Base-by-base conservation (phyloP, 331 rosid species). In the Quercus phellos region DNA sequence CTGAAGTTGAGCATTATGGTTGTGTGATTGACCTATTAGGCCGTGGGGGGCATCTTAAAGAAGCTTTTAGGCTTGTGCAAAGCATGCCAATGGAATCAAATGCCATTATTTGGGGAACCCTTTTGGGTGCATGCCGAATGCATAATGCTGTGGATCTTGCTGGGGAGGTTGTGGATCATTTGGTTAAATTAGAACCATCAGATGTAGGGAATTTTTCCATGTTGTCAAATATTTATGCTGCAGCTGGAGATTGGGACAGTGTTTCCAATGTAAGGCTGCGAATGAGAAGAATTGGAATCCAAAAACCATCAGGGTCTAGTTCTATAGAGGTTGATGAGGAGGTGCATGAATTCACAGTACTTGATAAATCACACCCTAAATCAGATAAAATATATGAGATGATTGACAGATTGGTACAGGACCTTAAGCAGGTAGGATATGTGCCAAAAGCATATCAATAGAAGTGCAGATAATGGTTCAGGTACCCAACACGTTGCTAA, bases 11-110 rank as follows among this genome's bases (percentile, higher is more conserved):
- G 87, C 97, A 94, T 75, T 92, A 90, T 12, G 97, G 97, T 82
- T 92, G 97, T 74, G 85, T 94, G 90, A 73, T 94, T 56, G 97
- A 92, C 84, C 97, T 94, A 22, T 81, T 94, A 26, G 90, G 97
- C 42, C 98, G 95, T 9, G 88, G 90, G 27, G 96, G 97, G 27
- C 93, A 80, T 76, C 91, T 94, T 26, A 70, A 76, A 42, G 96
- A 94, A 87, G 98, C 97, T 82, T 84, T 88, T 80, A 76, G 46
- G 75, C 90, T 94, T 74, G 80, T 94, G 82, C 79, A 55, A 46
- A 83, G 80, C 83, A 92, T 94, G 98, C 93, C 94, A 8, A 17
- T 92, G 85, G 88, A 92, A 73, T 94, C 97, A 4, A 92, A 94
- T 81, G 89, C 60, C 16, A 71, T 89, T 51, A 84, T 92, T 21